Percentiles rank a stretch among this genome's conserved stretches.
Conservation (phyloP, 345 rosid genomes). For the Hirschfeldia incana region DNA sequence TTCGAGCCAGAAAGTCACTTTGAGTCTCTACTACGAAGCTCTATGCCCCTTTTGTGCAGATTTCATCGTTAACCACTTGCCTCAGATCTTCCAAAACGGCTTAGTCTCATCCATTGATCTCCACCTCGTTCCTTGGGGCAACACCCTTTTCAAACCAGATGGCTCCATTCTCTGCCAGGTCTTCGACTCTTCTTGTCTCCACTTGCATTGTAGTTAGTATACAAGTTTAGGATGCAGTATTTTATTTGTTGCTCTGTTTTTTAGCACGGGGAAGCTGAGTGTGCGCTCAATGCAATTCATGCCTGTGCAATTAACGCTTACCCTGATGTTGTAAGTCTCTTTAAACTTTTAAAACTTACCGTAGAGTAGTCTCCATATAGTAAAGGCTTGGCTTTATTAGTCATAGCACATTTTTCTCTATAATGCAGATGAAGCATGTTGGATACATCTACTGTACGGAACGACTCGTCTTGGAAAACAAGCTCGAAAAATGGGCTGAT, state of each 20-base stretch:
- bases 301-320: conserved; percentile 56
- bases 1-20: conserved; percentile 45
- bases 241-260: not conserved
- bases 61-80: conserved; percentile 72
- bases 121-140: conserved; percentile 84
- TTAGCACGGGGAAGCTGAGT: conserved; percentile 68
- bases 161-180: conserved; percentile 76
- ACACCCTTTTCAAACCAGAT: conserved; percentile 43
- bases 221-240: not conserved
- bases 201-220: not conserved
- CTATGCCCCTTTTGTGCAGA: conserved; percentile 72
- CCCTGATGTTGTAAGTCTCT: conserved; percentile 54
- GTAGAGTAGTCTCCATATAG: not conserved
- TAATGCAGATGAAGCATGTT: conserved; percentile 53
- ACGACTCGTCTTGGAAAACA: conserved; percentile 44
- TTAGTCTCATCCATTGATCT: conserved; percentile 69
- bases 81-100: conserved; percentile 53
- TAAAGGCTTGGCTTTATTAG: not conserved
- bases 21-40: conserved; percentile 76
- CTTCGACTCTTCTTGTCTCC: conserved; percentile 2
- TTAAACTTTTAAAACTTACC: too few relatives aligned
- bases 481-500: conserved; percentile 47
- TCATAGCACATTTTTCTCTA: not conserved
- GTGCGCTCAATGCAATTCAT: conserved; percentile 52
- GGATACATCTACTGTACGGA: conserved; percentile 57